Evolutionary conservation across 352 stramenopile species (phyloP), one percentile per base, ranked within the genome.

Genomic region (Phytopythium ostracodes): DNA sequence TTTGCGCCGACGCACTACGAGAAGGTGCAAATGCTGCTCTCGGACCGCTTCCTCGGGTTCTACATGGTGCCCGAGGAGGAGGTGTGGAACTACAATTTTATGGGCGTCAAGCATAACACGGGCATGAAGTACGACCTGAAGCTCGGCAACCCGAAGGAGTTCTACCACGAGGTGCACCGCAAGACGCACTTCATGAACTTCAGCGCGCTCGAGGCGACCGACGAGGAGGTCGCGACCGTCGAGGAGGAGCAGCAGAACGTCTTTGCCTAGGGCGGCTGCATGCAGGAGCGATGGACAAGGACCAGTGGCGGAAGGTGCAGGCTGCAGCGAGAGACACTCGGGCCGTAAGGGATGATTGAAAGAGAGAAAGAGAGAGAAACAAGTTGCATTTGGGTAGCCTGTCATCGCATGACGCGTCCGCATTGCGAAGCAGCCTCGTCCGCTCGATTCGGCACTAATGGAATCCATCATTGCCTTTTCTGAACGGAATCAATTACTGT

Each of bases 51-150:
- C 89, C 85, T 99, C 63, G 98, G 98, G 17, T 99, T 99, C 76
- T 99, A 99, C 79, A 98, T 99, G 94, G 96, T 99, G 53, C 98
- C 98, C 10, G 94, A 98, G 53, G 95, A 98, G 63, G 94, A 98
- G 24, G 79, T 98, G 56, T 99, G 98, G 98, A 99, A 99, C 79
- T 99, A 99, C 82, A 99, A 99, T 71, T 99, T 99, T 70, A 98
- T 99, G 87, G 98, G 97, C 59, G 96, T 99, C 47, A 99, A 99
- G 72, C 97, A 99, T 84, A 98, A 93, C 56, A 88, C 84, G 24
- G 89, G 84, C 42, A 99, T 99, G 97, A 96, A 99, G 66, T 99
- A 99, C 71, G 81, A 90, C 66, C 76, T 99, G 40, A 98, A 97
- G 68, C 87, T 99, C 40, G 97, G 97, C 66, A 97, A 98, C 69